Conservation (phyloP, 73 alveolate species). For the Stentor coeruleus region DNA sequence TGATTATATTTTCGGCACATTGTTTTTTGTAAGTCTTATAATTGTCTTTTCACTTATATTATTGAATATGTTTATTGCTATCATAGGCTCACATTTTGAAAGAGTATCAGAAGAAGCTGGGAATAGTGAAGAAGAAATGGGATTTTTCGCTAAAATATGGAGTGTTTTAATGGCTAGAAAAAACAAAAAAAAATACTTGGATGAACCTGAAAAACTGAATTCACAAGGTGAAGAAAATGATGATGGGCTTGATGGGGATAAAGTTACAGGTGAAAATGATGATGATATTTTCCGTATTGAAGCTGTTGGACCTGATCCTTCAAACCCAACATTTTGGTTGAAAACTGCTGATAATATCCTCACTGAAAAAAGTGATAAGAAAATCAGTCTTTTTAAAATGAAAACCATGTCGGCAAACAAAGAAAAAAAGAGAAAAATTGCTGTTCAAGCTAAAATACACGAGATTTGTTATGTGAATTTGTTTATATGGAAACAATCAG, state of each 20-base stretch:
- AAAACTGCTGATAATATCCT: not conserved
- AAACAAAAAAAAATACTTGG: not conserved
- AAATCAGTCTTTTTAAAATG: not conserved
- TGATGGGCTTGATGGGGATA: not conserved
- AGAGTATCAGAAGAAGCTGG: constrained; percentile 18
- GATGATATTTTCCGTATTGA: not conserved
- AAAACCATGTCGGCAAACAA: not conserved
- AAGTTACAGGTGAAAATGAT: not conserved
- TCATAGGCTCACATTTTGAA: constrained; percentile 29
- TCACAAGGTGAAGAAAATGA: not conserved
- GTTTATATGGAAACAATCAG: not conserved
- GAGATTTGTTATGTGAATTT: not conserved
- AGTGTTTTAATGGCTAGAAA: not conserved
- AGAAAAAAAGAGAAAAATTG: not conserved
- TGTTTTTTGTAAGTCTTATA: constrained; percentile 31
- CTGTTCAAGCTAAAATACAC: not conserved
- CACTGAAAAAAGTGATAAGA: not conserved
- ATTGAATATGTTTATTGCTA: constrained; percentile 48
- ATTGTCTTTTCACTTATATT: constrained; percentile 28
- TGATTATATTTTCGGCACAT: constrained; percentile 27
- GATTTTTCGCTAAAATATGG: not conserved
- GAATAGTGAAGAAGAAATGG: not conserved
- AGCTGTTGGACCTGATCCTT: not conserved
- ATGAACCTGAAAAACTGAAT: not conserved
- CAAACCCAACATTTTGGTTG: not conserved